Base-by-base conservation (phyloP, 2,329 filamentous ascomycete genomes). In the Fusarium nelsonii region DNA sequence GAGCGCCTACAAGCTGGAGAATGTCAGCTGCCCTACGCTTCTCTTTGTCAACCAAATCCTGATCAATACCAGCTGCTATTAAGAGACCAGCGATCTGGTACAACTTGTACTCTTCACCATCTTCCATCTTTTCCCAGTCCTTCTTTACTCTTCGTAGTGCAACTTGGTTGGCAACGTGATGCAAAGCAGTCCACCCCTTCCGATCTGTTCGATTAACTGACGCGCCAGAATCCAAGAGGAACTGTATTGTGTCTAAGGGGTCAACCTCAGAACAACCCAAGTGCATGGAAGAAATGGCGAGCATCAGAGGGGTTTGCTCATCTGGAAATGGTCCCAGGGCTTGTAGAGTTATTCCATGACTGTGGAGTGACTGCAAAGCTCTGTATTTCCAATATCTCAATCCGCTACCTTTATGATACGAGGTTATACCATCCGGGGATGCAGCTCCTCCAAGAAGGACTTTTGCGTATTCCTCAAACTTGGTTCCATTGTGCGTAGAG, bases 141-240 rank as follows among this genome's bases (percentile, higher is more conserved):
- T 50, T 64, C 44, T 58, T 64, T 5, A n/a, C n/a, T 6, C 61
- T 64, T 8, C 44, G 39, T 2, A 64, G 10, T 8, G 51, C 45
- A 26, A 65, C 59, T 10, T 48, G 39, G n/a, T 59, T 65, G 12
- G 62, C 62, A 2, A 59, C 16, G 8, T 65, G 53, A 26, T 65
- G 62, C 9, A 65, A 30, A 34, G 60, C 62, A 8, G 20, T 59
- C 59, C 60, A 59, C 2, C 60, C 60, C 18, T 36, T 33, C 3
- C 28, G 23, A 23, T 65, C 60, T 3, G 45, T 53, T 23, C 52
- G 52, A 14, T 65, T 65, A 7, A 65, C 16, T 3, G 37, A 51
- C 4, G 53, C 40, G 4, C 60, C 45, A 20, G 52, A 65, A 16
- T 46, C 40, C 12, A 65, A n/a, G 2, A 65, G 41, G n/a, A 51